Base-by-base conservation (phyloP, 306 rosid genomes). In the Delonix regia region DNA sequence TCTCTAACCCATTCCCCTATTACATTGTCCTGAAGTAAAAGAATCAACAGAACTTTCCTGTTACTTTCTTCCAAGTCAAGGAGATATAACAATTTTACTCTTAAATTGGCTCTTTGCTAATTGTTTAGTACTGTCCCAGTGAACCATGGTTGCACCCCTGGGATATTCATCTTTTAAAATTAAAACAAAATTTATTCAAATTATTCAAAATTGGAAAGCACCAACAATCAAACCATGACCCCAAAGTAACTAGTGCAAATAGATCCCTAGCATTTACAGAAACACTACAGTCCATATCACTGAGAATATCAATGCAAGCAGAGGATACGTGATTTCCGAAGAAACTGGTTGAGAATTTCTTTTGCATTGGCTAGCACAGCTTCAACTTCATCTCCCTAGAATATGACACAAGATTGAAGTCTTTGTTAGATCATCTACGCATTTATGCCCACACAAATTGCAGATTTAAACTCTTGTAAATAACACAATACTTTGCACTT, bases 281-380 rank as follows among this genome's bases (percentile, higher is more conserved):
- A 75, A 69, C 71, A 57, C 27, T 71, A 27, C n/a, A 44, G 49
- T 55, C 56, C n/a, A 61, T 51, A 67, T 75, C 49, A 62, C 62
- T 21, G 7, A 38, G 34, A 65, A 69, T 72, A 61, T 75, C 30
- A 59, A 71, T 15, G 45, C 34, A 76, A 69, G 75, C 51, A 45
- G 49, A 84, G 94, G 92, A 91, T 93, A 93, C 98, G 1, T 24
- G 97, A 93, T 77, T 93, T 93, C 78, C 79, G 90, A 83, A 91
- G 84, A 83, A 91, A 93, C 84, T 93, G 98, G 70, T 85, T 88
- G 78, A 93, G 87, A 78, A 93, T 78, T 87, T 88, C 94, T 83
- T 86, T 87, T 59, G 98, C 73, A 73, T 93, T 93, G 74, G 94
- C 88, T 56, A 91, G 80, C 81, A 93, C 91, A 80, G 98, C 98